Evolutionary conservation across 768 basidiomycete species (phyloP).

Genomic region (Serendipita sp.): DNA sequence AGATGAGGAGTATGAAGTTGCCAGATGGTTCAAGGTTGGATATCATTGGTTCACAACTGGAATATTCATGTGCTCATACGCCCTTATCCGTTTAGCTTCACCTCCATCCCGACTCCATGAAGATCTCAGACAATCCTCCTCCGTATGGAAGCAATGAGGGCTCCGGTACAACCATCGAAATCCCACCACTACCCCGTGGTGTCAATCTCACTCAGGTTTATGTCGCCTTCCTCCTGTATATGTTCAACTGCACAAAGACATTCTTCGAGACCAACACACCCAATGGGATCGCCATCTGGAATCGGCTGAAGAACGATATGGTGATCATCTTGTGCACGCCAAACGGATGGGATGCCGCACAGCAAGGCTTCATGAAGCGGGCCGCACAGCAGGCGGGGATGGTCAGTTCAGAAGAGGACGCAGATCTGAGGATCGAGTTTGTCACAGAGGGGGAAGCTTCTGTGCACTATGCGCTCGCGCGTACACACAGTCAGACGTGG

Average conservation of each 20-base stretch:
- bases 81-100: neutral
- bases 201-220: constrained; percentile 10
- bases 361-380: constrained; percentile 3
- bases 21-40: neutral
- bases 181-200: constrained; percentile 4
- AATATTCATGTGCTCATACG: neutral
- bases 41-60: neutral
- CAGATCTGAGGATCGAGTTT: neutral
- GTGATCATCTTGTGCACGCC: constrained; percentile 24
- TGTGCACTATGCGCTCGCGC: constrained; percentile 3
- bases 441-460: constrained; percentile 8
- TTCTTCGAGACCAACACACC: constrained; percentile 1
- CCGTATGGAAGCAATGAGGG: neutral
- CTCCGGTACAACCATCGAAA: neutral
- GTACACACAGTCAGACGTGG: neutral
- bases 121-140: neutral
- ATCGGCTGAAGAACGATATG: neutral
- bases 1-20: neutral
- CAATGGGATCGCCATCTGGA: constrained; percentile 9
- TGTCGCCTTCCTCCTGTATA: constrained; percentile 2
- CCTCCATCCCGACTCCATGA: constrained; percentile 9
- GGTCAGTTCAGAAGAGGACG: neutral
- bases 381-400: neutral
- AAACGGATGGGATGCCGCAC: constrained; percentile 2
- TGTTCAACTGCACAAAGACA: neutral